phyloP scores from a whole-genome alignment of 2,329 filamentous ascomycete species.

The Fusarium azukiicola region DNA sequence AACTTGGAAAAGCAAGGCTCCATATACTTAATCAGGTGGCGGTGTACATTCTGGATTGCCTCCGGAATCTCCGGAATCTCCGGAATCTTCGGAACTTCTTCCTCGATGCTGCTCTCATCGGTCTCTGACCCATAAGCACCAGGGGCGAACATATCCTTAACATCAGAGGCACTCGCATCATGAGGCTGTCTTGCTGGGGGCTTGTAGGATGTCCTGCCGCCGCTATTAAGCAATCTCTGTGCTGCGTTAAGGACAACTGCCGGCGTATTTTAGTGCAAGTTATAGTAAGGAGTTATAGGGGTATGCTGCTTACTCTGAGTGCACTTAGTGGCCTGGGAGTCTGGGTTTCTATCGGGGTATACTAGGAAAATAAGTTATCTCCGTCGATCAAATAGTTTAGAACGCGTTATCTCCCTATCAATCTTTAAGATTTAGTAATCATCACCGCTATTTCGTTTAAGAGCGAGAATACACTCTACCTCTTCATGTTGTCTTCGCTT shows the following conservation, averaged over 20 bases:
- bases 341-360: slow-evolving; percentile 4
- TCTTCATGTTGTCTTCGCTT: not conserved
- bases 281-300: not conserved
- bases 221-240: not conserved
- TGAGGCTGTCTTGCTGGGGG: not conserved
- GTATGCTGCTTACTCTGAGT: not conserved
- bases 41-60: not conserved
- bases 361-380: not conserved
- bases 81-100: not conserved
- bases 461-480: slow-evolving; percentile 17
- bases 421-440: slow-evolving; percentile 10
- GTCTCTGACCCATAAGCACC: not conserved
- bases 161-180: not conserved
- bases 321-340: not conserved
- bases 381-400: not conserved
- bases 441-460: not conserved
- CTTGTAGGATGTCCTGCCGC: slow-evolving; percentile 2
- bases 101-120: not conserved
- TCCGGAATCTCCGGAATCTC: not conserved
- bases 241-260: not conserved
- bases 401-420: not conserved
- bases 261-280: not conserved
- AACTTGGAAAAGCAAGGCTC: not conserved
- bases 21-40: not conserved
- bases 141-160: not conserved